Percentiles rank a stretch among this genome's conserved stretches.
Conservation (phyloP, 257 asterid species). For the Phtheirospermum japonicum region DNA sequence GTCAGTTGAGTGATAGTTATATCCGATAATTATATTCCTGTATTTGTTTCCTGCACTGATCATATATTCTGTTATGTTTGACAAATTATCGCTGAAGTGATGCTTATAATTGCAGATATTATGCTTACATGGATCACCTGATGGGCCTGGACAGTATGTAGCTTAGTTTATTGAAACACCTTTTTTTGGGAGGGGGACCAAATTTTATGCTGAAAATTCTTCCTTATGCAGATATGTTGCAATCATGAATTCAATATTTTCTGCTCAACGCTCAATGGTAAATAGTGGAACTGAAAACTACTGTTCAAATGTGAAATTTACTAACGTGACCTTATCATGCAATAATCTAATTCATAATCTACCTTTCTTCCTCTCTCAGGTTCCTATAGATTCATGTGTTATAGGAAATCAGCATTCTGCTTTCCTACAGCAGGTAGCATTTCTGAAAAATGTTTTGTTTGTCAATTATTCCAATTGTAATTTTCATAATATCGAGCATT, state of each 20-base stretch:
- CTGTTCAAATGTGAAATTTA: constrained; percentile 8
- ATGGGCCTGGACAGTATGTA: constrained; percentile 94
- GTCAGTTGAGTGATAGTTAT: constrained; percentile 7
- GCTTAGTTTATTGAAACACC: constrained; percentile 20
- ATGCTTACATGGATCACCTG: constrained; percentile 95
- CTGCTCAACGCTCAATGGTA: constrained; percentile 96
- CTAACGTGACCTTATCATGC: background rate
- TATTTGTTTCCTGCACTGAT: constrained; percentile 14
- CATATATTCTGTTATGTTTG: constrained; percentile 22
- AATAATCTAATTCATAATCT: constrained; percentile 1
- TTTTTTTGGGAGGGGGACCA: background rate
- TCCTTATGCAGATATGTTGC: constrained; percentile 79
- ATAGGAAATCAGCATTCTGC: constrained; percentile 90
- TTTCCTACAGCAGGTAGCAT: constrained; percentile 86
- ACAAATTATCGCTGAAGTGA: constrained; percentile 27
- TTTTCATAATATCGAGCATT: background rate
- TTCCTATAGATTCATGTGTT: constrained; percentile 83
- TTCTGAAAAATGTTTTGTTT: constrained; percentile 17
- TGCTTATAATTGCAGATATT: constrained; percentile 61
- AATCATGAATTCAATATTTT: constrained; percentile 90
- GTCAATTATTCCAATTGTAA: constrained; percentile 1
- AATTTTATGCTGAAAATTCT: constrained; percentile 23
- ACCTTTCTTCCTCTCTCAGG: constrained; percentile 43
- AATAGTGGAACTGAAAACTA: constrained; percentile 10
- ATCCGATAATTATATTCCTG: background rate